Evolutionary conservation across 257 asterid species (phyloP).

Genomic region (Nicotiana attenuata): DNA sequence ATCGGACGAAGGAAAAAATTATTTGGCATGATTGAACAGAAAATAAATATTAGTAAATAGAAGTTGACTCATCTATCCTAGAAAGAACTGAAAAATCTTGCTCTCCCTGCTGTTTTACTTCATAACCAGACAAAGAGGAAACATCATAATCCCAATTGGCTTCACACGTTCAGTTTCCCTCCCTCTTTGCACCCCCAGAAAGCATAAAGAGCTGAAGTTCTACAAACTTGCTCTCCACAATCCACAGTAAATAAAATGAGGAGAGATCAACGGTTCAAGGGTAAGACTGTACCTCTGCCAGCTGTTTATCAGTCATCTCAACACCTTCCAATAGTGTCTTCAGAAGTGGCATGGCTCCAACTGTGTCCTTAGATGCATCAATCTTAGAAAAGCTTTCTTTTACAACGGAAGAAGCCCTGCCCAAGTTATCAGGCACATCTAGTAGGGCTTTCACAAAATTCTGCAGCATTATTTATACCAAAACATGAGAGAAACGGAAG

Average conservation of each 20-base stretch:
- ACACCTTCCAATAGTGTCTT: constrained; percentile 89
- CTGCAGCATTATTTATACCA: constrained; percentile 37
- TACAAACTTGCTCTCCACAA: background rate
- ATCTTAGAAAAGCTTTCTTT: constrained; percentile 73
- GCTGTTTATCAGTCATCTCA: constrained; percentile 96
- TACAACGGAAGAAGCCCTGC: constrained; percentile 83
- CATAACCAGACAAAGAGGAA: background rate
- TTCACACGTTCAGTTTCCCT: background rate
- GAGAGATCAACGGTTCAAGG: background rate
- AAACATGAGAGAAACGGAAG: constrained; percentile 4
- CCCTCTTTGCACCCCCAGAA: background rate
- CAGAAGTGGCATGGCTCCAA: constrained; percentile 75
- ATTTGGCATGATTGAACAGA: background rate
- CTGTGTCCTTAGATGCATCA: constrained; percentile 52
- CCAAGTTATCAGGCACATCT: constrained; percentile 80
- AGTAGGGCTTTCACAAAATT: constrained; percentile 74
- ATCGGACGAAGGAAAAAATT: too few relatives aligned
- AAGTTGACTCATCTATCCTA: background rate
- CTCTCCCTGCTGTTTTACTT: background rate
- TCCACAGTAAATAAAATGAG: background rate
- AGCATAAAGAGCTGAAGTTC: background rate
- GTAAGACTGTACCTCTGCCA: constrained; percentile 53
- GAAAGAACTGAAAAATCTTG: background rate
- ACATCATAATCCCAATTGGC: background rate
- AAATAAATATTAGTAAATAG: background rate